Percentiles rank a stretch among this genome's conserved stretches.
Conservation (phyloP, 2,329 filamentous ascomycete genomes). For the Sarocladium brachiariae region DNA sequence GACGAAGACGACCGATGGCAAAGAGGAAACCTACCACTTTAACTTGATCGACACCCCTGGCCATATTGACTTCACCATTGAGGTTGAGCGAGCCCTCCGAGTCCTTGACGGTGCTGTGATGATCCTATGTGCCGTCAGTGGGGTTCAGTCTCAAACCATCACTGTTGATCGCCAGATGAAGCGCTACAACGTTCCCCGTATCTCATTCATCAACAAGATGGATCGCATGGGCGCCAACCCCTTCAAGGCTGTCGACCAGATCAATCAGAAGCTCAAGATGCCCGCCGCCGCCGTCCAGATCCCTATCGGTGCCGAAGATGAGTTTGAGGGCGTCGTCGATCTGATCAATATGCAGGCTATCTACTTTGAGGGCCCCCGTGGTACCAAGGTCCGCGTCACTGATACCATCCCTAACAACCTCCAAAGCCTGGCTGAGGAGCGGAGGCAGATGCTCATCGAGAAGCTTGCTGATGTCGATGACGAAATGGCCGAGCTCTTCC, state of each 20-base stretch:
- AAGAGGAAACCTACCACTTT: conserved; percentile 90
- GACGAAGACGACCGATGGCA: conserved; percentile 69
- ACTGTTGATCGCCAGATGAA: conserved; percentile 98
- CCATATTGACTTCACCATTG: conserved; percentile 98
- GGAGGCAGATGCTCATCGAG: conserved; percentile 80
- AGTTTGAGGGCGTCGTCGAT: conserved; percentile 88
- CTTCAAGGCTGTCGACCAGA: conserved; percentile 95
- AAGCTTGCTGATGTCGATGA: conserved; percentile 96
- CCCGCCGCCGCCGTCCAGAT: conserved; percentile 90
- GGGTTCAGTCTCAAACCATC: conserved; percentile 96
- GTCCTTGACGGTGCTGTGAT: conserved; percentile 96
- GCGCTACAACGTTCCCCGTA: conserved; percentile 89
- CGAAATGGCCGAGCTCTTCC: conserved; percentile 90
- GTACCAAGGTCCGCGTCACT: conserved; percentile 67
- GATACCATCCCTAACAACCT: conserved; percentile 81
- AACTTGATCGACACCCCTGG: conserved; percentile 98
- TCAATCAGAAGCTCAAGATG: conserved; percentile 92
- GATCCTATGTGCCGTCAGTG: conserved; percentile 96
- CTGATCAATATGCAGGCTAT: conserved; percentile 86
- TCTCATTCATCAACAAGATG: conserved; percentile 99
- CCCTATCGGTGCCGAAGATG: conserved; percentile 86
- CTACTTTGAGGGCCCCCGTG: conserved; percentile 81
- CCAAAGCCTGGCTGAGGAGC: conserved; percentile 69
- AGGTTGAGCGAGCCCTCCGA: conserved; percentile 90
- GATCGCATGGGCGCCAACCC: conserved; percentile 98